These are phyloP conservation scores for Colletotrichum limetticola DNA, from an alignment of 2,329 filamentous ascomycete genomes.

Conservation along the genomic window DNA sequence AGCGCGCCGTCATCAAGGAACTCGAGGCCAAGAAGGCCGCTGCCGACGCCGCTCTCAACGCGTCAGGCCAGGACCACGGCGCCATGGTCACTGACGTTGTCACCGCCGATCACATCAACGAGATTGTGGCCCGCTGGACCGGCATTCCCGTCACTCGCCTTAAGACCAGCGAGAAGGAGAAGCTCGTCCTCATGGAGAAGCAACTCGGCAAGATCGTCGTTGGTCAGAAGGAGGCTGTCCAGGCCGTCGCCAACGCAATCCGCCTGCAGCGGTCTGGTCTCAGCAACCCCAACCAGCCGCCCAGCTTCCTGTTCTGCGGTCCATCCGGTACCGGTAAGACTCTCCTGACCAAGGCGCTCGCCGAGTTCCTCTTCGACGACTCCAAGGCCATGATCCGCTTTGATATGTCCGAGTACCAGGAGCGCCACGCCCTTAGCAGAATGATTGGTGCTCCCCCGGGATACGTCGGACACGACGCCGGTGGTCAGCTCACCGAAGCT, in stretches of 20 bases:
- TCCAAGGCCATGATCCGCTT: constrained; percentile 98
- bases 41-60: constrained; percentile 77
- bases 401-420: constrained; percentile 99
- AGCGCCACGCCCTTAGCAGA: constrained; percentile 91
- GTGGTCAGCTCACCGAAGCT: constrained; percentile 94
- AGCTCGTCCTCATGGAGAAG: constrained; percentile 97
- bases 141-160: constrained; percentile 96
- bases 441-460: constrained; percentile 99
- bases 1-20: constrained; percentile 80
- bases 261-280: constrained; percentile 94
- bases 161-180: constrained; percentile 96
- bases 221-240: constrained; percentile 93
- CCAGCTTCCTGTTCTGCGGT: constrained; percentile 98
- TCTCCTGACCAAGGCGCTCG: constrained; percentile 93
- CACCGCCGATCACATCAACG: constrained; percentile 97
- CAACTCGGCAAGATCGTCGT: constrained; percentile 86
- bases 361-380: constrained; percentile 98
- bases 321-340: constrained; percentile 99
- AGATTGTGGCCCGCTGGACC: constrained; percentile 98
- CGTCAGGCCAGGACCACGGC: constrained; percentile 64
- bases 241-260: constrained; percentile 94
- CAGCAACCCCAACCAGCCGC: constrained; percentile 94
- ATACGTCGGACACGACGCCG: constrained; percentile 96
- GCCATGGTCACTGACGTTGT: constrained; percentile 92
- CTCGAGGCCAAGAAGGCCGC: constrained; percentile 84